phyloP scores from a whole-genome alignment of 129 eudicot species.

The Helianthus annuus region HanXRQr2.0-SUNRISE NC_035443.2:73571489-73571988 shows the following conservation, averaged over 20 bases:
- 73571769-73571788: slow-evolving; percentile 53
- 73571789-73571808: slow-evolving; percentile 31
- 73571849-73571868: not conserved
- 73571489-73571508: slow-evolving; percentile 36
- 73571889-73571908: too few species aligned
- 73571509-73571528: slow-evolving; percentile 39
- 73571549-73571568: slow-evolving; percentile 48
- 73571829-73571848: not conserved
- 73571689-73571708: slow-evolving; percentile 41
- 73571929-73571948: too few species aligned
- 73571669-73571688: slow-evolving; percentile 35
- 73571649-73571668: slow-evolving; percentile 37
- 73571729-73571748: slow-evolving; percentile 38
- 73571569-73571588: slow-evolving; percentile 52
- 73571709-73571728: too few species aligned
- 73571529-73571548: slow-evolving; percentile 43
- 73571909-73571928: too few species aligned
- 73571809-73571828: not conserved
- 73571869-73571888: not conserved
- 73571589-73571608: slow-evolving; percentile 48
- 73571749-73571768: slow-evolving; percentile 54
- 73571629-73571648: slow-evolving; percentile 39
- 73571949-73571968: too few species aligned
- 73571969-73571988: too few species aligned
- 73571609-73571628: slow-evolving; percentile 43